Evolutionary conservation across 2,329 filamentous ascomycete genomes (phyloP).

Genomic region (Aureobasidium namibiae): DNA sequence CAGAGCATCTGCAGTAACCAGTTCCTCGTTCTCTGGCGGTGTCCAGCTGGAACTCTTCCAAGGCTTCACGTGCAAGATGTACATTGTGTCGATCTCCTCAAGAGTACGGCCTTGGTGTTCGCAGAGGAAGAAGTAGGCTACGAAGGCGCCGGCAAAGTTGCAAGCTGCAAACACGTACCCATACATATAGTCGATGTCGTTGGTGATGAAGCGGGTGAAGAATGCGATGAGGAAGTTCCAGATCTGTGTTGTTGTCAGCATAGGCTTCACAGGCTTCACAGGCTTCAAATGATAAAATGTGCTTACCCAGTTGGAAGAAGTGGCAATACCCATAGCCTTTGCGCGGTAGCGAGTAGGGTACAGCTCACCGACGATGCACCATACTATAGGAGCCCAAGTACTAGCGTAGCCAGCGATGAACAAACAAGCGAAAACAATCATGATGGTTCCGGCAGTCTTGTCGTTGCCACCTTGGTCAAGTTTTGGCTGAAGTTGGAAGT

Average conservation of each 20-base stretch:
- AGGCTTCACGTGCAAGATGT: slow-evolving; percentile 28
- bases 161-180: slow-evolving; percentile 33
- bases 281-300: no score
- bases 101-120: slow-evolving; percentile 30
- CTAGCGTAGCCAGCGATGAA: slow-evolving; percentile 49
- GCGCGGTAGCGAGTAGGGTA: slow-evolving; percentile 52
- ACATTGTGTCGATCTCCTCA: slow-evolving; percentile 35
- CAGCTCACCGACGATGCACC: slow-evolving; percentile 60
- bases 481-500: slow-evolving; percentile 33
- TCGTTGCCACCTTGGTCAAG: slow-evolving; percentile 16
- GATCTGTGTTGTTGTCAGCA: slow-evolving; percentile 11
- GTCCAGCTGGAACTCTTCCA: slow-evolving; percentile 27
- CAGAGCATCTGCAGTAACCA: slow-evolving; percentile 22
- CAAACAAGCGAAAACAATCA: slow-evolving; percentile 62
- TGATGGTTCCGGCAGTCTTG: slow-evolving; percentile 45
- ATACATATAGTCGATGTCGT: slow-evolving; percentile 31
- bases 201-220: slow-evolving; percentile 31
- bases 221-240: slow-evolving; percentile 19
- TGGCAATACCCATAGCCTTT: slow-evolving; percentile 49
- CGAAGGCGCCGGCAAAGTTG: slow-evolving; percentile 24
- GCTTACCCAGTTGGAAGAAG: slow-evolving; percentile 50
- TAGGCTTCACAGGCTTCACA: not conserved
- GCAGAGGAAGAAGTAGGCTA: slow-evolving; percentile 33
- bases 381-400: slow-evolving; percentile 64
- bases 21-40: slow-evolving; percentile 22